Conservation (phyloP, 73 alveolate genomes). For the Uronychia setigera region DNA sequence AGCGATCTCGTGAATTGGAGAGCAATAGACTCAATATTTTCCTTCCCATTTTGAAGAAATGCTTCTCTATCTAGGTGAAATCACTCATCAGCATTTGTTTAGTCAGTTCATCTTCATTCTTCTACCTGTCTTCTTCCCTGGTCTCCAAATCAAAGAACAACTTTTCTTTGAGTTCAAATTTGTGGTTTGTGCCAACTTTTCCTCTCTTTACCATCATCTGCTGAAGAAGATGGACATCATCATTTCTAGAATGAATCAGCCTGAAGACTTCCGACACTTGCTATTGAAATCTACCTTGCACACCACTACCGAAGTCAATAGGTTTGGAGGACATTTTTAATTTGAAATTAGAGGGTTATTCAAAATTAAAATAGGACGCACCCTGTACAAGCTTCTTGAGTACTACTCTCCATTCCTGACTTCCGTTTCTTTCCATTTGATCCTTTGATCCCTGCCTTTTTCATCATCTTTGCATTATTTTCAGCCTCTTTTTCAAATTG, state of each 20-base stretch:
- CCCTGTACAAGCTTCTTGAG: too few species aligned
- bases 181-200: not conserved
- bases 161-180: not conserved
- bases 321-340: too few species aligned
- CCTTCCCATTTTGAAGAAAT: not conserved
- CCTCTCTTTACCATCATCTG: not conserved
- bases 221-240: not conserved
- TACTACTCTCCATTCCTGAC: too few species aligned
- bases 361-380: too few species aligned
- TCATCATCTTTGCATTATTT: not conserved
- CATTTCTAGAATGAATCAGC: not conserved
- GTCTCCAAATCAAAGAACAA: not conserved
- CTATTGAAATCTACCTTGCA: not conserved
- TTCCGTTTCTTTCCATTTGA: too few species aligned
- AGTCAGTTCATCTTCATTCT: not conserved
- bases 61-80: not conserved
- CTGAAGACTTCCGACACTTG: not conserved
- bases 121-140: not conserved
- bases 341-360: too few species aligned
- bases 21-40: not conserved
- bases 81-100: not conserved
- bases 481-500: slow-evolving; percentile 28
- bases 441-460: too few species aligned
- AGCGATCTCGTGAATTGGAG: not conserved
- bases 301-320: too few species aligned